Evolutionary conservation across 305 asterid species (phyloP).

Genomic region (Fraxinus paxiana): DNA sequence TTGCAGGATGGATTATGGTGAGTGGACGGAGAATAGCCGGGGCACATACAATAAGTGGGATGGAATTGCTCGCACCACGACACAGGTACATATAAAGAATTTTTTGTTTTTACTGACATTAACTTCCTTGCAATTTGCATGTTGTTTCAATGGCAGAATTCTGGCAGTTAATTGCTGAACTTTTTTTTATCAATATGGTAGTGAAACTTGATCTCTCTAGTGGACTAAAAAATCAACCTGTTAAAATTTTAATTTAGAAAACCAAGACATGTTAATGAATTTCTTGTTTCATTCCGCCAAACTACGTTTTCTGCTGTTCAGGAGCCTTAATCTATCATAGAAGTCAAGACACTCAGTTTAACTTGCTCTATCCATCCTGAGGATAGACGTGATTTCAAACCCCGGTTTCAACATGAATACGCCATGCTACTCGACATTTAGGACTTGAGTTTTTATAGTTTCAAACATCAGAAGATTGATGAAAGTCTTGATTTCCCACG

Average conservation of each 20-base stretch:
- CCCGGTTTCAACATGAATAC: neutral
- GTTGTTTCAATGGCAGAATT: neutral
- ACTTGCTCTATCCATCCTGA: neutral
- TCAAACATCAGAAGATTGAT: neutral
- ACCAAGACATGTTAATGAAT: neutral
- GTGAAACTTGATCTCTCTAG: neutral
- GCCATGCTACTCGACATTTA: neutral
- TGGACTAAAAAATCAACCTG: neutral
- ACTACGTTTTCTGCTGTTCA: neutral
- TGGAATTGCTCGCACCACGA: slow-evolving; percentile 79
- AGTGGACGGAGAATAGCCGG: slow-evolving; percentile 89
- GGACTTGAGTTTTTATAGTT: neutral
- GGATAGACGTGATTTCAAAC: neutral
- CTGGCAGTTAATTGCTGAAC: neutral
- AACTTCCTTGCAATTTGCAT: neutral
- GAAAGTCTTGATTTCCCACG: neutral
- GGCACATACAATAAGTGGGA: slow-evolving; percentile 99
- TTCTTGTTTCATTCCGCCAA: neutral
- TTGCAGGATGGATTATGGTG: slow-evolving; percentile 90
- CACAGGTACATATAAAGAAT: slow-evolving; percentile 49
- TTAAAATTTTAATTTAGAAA: neutral
- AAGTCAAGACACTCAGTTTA: neutral
- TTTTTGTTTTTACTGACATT: neutral
- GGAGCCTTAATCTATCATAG: neutral
- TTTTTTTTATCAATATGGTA: neutral